Percentiles rank a stretch among this genome's conserved stretches.
phyloP scores from a whole-genome alignment of 306 rosid genomes.

The Lagenaria siceraria region DNA sequence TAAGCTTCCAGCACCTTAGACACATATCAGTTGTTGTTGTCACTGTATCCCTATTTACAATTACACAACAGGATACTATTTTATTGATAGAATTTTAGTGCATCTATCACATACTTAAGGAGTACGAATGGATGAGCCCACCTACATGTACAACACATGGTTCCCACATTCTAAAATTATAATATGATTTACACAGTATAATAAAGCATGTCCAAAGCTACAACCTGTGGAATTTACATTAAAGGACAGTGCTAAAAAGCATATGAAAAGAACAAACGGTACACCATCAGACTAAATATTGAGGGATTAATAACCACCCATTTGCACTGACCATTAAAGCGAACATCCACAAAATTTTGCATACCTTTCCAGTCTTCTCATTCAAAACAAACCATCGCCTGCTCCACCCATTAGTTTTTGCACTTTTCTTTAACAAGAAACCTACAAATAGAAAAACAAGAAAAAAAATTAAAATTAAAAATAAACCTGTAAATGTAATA shows the following conservation, averaged over 20 bases:
- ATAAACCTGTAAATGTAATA: background rate
- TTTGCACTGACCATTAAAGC: background rate
- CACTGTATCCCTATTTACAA: background rate
- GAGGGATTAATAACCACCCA: background rate
- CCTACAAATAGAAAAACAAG: conserved; percentile 41
- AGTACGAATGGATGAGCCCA: background rate
- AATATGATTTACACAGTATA: background rate
- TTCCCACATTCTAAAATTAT: background rate
- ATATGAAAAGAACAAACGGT: background rate
- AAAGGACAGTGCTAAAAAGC: background rate
- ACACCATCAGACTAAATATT: background rate
- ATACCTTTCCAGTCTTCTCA: conserved; percentile 93
- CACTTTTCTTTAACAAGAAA: conserved; percentile 75
- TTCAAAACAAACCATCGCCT: conserved; percentile 95
- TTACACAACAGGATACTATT: background rate
- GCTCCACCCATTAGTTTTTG: conserved; percentile 89
- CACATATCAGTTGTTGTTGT: background rate
- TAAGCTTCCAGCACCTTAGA: background rate
- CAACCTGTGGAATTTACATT: background rate
- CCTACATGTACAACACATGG: background rate
- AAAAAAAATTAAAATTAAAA: background rate
- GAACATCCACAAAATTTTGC: conserved; percentile 8
- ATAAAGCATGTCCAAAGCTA: background rate
- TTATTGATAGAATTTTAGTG: background rate
- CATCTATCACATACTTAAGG: background rate